A percentile compares a stretch with the other conserved stretches of the same genome.
Evolutionary conservation across 1,284 basidiomycete species (phyloP).

Genomic region (Tilletiopsis washingtonensis): DNA sequence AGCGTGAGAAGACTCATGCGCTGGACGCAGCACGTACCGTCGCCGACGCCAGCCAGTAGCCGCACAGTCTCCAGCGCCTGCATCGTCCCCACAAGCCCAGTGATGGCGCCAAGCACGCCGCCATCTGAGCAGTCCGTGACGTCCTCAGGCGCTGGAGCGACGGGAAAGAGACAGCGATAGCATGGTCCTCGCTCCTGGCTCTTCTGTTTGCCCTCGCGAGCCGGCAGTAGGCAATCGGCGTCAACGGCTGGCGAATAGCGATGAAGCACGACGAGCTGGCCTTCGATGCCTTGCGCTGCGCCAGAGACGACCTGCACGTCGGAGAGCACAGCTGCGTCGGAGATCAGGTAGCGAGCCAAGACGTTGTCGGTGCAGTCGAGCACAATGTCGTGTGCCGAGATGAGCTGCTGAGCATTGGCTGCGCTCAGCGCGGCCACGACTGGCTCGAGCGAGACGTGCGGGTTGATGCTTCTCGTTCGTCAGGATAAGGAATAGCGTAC

Average conservation of each 20-base stretch:
- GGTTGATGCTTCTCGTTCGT: constrained; percentile 31
- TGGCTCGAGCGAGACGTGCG: constrained; percentile 24
- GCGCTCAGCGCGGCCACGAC: constrained; percentile 14
- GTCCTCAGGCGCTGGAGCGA: constrained; percentile 36
- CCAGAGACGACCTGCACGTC: constrained; percentile 77
- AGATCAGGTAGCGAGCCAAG: constrained; percentile 82
- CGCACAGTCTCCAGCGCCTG: constrained; percentile 88
- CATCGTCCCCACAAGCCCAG: constrained; percentile 80
- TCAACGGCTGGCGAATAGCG: too few relatives aligned
- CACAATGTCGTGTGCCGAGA: constrained; percentile 57
- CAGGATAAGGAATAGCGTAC: too few relatives aligned
- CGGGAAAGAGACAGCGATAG: constrained; percentile 86
- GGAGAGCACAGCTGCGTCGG: constrained; percentile 73
- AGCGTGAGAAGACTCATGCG: too few relatives aligned
- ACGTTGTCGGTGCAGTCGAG: constrained; percentile 95
- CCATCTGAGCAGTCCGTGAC: constrained; percentile 70
- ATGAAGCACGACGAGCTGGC: constrained; percentile 59
- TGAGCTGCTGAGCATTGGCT: constrained; percentile 24
- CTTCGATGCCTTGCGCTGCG: constrained; percentile 83
- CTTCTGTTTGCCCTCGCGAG: too few relatives aligned
- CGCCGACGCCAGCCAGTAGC: constrained; percentile 35
- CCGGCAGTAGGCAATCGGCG: too few relatives aligned
- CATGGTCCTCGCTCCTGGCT: constrained; percentile 77
- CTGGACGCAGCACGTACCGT: constrained; percentile 1
- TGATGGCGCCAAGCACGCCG: constrained; percentile 81